Evolutionary conservation across 2,329 filamentous ascomycete species (phyloP).

Genomic region (Endoconidiophora polonica): DNA sequence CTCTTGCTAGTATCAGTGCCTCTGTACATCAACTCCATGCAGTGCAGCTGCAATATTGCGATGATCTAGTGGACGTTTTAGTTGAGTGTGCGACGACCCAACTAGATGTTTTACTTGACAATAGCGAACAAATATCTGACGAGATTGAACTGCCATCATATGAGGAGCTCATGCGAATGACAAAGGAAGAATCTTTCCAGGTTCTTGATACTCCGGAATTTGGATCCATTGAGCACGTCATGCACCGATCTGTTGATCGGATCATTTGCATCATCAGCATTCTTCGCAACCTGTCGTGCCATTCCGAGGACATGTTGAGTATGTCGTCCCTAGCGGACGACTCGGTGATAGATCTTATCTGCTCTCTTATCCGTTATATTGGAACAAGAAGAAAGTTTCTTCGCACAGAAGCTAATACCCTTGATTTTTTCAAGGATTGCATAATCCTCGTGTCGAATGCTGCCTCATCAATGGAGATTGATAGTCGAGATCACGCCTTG

Average conservation of each 20-base stretch:
- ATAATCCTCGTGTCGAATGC: conserved; percentile 83
- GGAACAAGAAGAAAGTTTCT: conserved; percentile 80
- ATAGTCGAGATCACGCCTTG: conserved; percentile 71
- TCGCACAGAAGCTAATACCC: conserved; percentile 63
- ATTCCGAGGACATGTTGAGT: conserved; percentile 45
- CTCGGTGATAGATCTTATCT: conserved; percentile 65
- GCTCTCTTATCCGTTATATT: conserved; percentile 67
- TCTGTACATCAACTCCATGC: conserved; percentile 51
- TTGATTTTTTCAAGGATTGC: conserved; percentile 96
- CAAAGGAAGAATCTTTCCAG: conserved; percentile 53
- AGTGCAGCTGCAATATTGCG: conserved; percentile 53
- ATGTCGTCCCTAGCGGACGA: conserved; percentile 59
- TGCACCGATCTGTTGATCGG: conserved; percentile 73
- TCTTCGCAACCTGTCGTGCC: conserved; percentile 79
- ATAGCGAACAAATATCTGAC: conserved; percentile 72
- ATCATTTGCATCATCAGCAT: conserved; percentile 85
- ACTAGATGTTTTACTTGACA: conserved; percentile 66
- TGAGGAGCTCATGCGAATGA: conserved; percentile 72
- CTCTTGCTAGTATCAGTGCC: conserved; percentile 48
- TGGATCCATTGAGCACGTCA: conserved; percentile 60
- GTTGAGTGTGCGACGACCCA: conserved; percentile 86
- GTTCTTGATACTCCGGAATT: conserved; percentile 58
- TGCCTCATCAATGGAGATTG: conserved; percentile 61
- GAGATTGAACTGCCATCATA: conserved; percentile 70
- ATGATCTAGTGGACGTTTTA: conserved; percentile 75